Evolutionary conservation across 805 yeast genomes (phyloP), one percentile per base, ranked within the genome.

Genomic region (Myxozyma neotropica): DNA sequence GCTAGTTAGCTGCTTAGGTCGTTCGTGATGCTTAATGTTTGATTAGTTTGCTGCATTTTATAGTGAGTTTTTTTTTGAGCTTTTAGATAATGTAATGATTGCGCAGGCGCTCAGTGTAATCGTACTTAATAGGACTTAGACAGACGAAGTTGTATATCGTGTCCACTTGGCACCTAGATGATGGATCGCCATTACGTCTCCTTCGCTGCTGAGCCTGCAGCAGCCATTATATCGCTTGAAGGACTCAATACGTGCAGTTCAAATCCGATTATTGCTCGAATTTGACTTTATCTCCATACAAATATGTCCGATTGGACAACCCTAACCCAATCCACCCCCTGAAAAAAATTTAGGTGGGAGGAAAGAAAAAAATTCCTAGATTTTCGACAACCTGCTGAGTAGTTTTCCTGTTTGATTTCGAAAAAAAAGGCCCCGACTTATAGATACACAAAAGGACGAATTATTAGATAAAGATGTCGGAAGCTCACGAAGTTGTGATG

Each of bases 361-460:
- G 36, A 45, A 45, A 38, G 53, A 35, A 35, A 48, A 48, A 48
- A 36, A 48, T 48, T 48, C 53, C 53, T 31, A n/a, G n/a, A n/a
- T n/a, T n/a, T n/a, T n/a, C n/a, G n/a, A n/a, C n/a, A n/a, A n/a
- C n/a, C n/a, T n/a, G n/a, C n/a, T n/a, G n/a, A n/a, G n/a, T n/a
- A n/a, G n/a, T n/a, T n/a, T n/a, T n/a, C n/a, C n/a, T n/a, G n/a
- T n/a, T n/a, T n/a, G n/a, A n/a, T n/a, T n/a, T n/a, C n/a, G n/a
- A n/a, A n/a, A n/a, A n/a, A n/a, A n/a, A n/a, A n/a, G n/a, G n/a
- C n/a, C n/a, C n/a, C n/a, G n/a, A n/a, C n/a, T n/a, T n/a, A n/a
- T n/a, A n/a, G n/a, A n/a, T n/a, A n/a, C n/a, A n/a, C n/a, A n/a
- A n/a, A n/a, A n/a, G n/a, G n/a, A n/a, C n/a, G n/a, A n/a, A n/a